Evolutionary conservation across 202 grass and related monocot species (phyloP).

Genomic region (Elaeis oleifera): DNA sequence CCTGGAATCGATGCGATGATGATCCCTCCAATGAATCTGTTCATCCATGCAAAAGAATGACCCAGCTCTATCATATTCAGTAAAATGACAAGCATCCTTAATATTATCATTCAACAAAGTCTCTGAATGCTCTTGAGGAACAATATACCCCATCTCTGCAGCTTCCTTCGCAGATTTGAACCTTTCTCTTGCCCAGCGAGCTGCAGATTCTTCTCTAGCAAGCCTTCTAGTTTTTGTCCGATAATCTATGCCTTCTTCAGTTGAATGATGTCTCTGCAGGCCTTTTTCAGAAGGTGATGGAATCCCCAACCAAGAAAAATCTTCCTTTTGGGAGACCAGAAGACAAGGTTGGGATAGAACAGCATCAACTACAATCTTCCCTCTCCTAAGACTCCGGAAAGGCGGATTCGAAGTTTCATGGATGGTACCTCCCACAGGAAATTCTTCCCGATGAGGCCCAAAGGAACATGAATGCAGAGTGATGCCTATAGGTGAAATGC

Average conservation of each 20-base stretch:
- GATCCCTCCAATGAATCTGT: constrained; percentile 66
- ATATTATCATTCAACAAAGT: constrained; percentile 24
- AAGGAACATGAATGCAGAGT: constrained; percentile 85
- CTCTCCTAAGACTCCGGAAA: constrained; percentile 67
- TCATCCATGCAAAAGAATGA: constrained; percentile 55
- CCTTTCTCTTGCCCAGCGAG: constrained; percentile 37
- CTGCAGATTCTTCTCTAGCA: constrained; percentile 54
- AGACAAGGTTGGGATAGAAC: constrained; percentile 61
- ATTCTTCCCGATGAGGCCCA: constrained; percentile 79
- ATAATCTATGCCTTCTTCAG: constrained; percentile 82
- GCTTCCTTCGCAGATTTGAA: constrained; percentile 48
- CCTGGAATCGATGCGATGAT: constrained; percentile 40
- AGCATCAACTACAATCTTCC: constrained; percentile 85
- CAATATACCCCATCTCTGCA: constrained; percentile 62
- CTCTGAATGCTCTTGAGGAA: constrained; percentile 38
- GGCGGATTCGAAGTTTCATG: constrained; percentile 69
- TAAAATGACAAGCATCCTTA: constrained; percentile 24
- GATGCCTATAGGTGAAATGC: constrained; percentile 77
- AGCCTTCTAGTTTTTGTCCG: constrained; percentile 81
- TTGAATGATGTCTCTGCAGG: constrained; percentile 35
- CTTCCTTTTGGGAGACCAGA: constrained; percentile 72
- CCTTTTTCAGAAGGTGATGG: constrained; percentile 44
- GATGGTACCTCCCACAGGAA: constrained; percentile 79
- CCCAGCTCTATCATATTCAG: constrained; percentile 32
- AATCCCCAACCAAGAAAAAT: constrained; percentile 93